Evolutionary conservation across 305 asterid genomes (phyloP), one percentile per base, ranked within the genome.

Genomic region (Rubia occidens): DNA sequence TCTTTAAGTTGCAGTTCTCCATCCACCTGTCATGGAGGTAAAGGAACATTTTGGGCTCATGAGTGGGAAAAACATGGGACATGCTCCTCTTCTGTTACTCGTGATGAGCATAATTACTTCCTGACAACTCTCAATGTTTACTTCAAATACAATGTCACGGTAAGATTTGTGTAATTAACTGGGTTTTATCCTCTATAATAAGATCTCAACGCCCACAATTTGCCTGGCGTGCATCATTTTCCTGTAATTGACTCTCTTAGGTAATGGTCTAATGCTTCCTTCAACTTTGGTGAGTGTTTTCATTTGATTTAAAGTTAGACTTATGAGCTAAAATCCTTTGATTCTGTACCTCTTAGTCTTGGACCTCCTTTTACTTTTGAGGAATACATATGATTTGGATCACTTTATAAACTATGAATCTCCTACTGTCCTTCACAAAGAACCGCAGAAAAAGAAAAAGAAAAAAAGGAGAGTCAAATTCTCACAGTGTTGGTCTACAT

Each of bases 41-140:
- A 74, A 71, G 98, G 96, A 79, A 60, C 84, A 69, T 89, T 91
- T 75, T 91, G 98, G 98, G 96, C 79, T 78, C 98, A 91, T 70
- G 98, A 91, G 98, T 70, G 51, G 90, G 98, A 93, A 83, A 93
- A 90, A 69, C 97, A 93, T 69, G 98, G 98, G 82, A 93, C 98
- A 26, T 93, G 97, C 76, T 74, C 88, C 43, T 81, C 85, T 73
- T 71, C 91, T 60, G 90, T 86, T 72, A 73, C 85, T 18, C 82
- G 83, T 72, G 89, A 90, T 66, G 98, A 90, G 79, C 83, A 90
- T 78, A 82, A 49, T 43, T 93, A 86, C 82, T 88, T 93, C 73
- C 64, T 87, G 86, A 90, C 85, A 13, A 58, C 88, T 5, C 91
- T 93, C 78, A 86, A 89, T 75, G 64, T 90, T 26, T 93, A 86